Percentiles rank a stretch among this genome's conserved stretches.
phyloP scores from a whole-genome alignment of 768 basidiomycete species.

The Suillus bovinus region DNA sequence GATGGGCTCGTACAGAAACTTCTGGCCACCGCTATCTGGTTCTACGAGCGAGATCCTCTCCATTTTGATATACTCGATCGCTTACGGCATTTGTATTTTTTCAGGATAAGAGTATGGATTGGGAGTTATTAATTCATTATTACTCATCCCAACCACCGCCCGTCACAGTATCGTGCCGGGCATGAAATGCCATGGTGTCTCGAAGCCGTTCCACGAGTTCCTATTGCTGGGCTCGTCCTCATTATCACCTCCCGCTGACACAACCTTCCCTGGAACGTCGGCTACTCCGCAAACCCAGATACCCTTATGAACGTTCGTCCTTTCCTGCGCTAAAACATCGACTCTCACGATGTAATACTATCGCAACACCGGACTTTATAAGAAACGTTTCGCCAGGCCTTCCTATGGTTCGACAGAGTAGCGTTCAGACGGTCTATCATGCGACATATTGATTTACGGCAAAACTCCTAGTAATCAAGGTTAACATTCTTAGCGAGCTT shows the following conservation, averaged over 20 bases:
- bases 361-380: not conserved
- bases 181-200: not conserved
- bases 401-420: not conserved
- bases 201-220: not conserved
- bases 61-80: not conserved
- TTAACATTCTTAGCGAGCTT: not conserved
- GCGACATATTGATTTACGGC: not conserved
- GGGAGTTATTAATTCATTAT: no score
- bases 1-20: not conserved
- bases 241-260: not conserved
- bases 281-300: not conserved
- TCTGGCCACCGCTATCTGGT: not conserved
- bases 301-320: not conserved
- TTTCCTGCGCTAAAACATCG: not conserved
- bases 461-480: not conserved
- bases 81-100: not conserved
- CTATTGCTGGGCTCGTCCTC: not conserved
- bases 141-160: not conserved
- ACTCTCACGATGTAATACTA: not conserved
- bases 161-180: not conserved
- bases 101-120: not conserved
- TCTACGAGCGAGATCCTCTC: not conserved
- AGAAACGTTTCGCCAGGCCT: not conserved
- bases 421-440: not conserved
- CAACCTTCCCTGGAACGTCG: not conserved